These are phyloP conservation scores for Rutstroemia sydowiana DNA, from an alignment of 2,329 filamentous ascomycete genomes.

Conservation along the genomic window DNA sequence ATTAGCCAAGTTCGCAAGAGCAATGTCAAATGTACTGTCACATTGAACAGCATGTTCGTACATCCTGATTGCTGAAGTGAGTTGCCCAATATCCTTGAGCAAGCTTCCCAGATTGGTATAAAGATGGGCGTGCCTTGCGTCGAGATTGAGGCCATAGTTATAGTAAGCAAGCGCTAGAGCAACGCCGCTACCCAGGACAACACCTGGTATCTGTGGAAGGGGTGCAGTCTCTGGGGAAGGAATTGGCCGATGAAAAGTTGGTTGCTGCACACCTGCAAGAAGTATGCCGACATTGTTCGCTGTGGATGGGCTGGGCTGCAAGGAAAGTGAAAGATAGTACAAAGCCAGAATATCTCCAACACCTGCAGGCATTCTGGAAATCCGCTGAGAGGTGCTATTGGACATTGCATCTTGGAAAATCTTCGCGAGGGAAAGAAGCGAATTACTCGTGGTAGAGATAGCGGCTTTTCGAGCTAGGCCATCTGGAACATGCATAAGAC, in stretches of 20 bases:
- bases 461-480: slow-evolving; percentile 70
- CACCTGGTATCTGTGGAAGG: slow-evolving; percentile 59
- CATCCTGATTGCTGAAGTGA: slow-evolving; percentile 89
- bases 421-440: slow-evolving; percentile 86
- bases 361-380: slow-evolving; percentile 58
- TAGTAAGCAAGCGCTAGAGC: slow-evolving; percentile 88
- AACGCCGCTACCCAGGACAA: slow-evolving; percentile 78
- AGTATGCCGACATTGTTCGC: slow-evolving; percentile 98
- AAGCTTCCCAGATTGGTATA: slow-evolving; percentile 95
- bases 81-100: slow-evolving; percentile 90
- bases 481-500: slow-evolving; percentile 64
- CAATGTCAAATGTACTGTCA: slow-evolving; percentile 94
- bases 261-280: slow-evolving; percentile 86
- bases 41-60: slow-evolving; percentile 91
- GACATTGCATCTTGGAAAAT: slow-evolving; percentile 97
- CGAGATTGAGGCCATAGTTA: slow-evolving; percentile 83
- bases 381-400: slow-evolving; percentile 40
- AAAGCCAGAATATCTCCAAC: slow-evolving; percentile 89
- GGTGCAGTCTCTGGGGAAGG: slow-evolving; percentile 26
- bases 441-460: slow-evolving; percentile 91
- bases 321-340: slow-evolving; percentile 88
- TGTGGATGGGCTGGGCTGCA: slow-evolving; percentile 93
- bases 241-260: slow-evolving; percentile 33
- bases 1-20: slow-evolving; percentile 91
- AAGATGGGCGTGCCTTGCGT: slow-evolving; percentile 84